Evolutionary conservation across 768 basidiomycete genomes (phyloP).

Genomic region (Wakefieldia striispora): DNA sequence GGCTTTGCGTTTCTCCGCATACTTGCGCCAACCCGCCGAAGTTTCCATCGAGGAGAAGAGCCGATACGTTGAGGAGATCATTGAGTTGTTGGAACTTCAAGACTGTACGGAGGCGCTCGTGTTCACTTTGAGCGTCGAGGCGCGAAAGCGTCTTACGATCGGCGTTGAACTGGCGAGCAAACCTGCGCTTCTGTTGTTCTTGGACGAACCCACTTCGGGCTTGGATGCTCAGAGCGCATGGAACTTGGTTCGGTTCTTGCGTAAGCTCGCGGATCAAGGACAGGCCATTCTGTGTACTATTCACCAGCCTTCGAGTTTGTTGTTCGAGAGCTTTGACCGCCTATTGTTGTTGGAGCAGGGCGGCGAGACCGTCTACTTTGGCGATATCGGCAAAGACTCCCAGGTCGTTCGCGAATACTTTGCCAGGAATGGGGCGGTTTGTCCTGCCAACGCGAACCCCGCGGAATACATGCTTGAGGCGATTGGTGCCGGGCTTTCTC

Average conservation of each 20-base stretch:
- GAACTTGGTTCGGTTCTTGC: slow-evolving; percentile 78
- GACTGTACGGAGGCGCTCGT: slow-evolving; percentile 83
- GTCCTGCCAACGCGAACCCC: slow-evolving; percentile 77
- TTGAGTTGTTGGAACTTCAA: slow-evolving; percentile 81
- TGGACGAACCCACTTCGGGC: slow-evolving; percentile 53
- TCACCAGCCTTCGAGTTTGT: slow-evolving; percentile 80
- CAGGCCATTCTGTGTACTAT: slow-evolving; percentile 91
- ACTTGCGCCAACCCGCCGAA: slow-evolving; percentile 71
- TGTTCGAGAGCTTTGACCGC: slow-evolving; percentile 86
- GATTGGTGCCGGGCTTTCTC: slow-evolving; percentile 80
- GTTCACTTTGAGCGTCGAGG: slow-evolving; percentile 61
- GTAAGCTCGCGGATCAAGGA: slow-evolving; percentile 80
- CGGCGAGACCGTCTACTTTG: slow-evolving; percentile 93
- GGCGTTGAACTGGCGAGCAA: slow-evolving; percentile 91
- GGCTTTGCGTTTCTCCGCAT: slow-evolving; percentile 82
- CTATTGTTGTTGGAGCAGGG: slow-evolving; percentile 68
- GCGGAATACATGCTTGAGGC: slow-evolving; percentile 79
- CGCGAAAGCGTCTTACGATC: slow-evolving; percentile 85
- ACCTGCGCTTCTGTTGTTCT: slow-evolving; percentile 22
- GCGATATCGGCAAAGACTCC: slow-evolving; percentile 79
- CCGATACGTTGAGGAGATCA: slow-evolving; percentile 77
- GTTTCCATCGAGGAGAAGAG: slow-evolving; percentile 74
- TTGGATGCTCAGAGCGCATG: slow-evolving; percentile 70
- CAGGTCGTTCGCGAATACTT: slow-evolving; percentile 72
- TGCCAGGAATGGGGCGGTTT: slow-evolving; percentile 62